Conservation (phyloP, 2,329 filamentous ascomycete genomes). For the Ophiostoma fasciatum region DNA sequence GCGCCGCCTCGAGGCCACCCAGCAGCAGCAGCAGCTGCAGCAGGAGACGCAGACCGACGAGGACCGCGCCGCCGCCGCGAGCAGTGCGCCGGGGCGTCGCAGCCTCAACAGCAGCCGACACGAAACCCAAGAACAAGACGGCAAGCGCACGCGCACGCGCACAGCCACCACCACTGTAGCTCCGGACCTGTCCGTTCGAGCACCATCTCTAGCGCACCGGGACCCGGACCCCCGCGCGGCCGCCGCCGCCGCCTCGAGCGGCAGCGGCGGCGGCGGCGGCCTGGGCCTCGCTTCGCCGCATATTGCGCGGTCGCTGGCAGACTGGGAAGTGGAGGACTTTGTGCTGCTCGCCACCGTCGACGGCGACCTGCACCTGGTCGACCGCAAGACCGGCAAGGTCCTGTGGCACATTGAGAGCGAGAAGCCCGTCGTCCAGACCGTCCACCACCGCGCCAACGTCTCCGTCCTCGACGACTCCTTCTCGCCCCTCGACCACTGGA, state of each 20-base stretch:
- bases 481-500: conserved; percentile 62
- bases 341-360: conserved; percentile 99
- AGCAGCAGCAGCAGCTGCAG: not conserved
- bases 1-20: conserved; percentile 13
- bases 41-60: conserved; percentile 1
- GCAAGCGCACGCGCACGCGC: not conserved
- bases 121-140: conserved; percentile 22
- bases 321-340: conserved; percentile 99
- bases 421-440: conserved; percentile 80
- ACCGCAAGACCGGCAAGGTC: conserved; percentile 70
- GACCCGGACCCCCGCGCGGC: conserved; percentile 49
- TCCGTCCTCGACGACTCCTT: conserved; percentile 45
- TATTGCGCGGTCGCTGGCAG: conserved; percentile 90
- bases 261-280: conserved; percentile 32
- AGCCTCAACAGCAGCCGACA: conserved; percentile 11
- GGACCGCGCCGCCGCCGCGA: conserved; percentile 12
- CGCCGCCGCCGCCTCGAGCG: no score
- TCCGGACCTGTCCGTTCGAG: conserved; percentile 91
- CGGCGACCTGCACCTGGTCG: conserved; percentile 83
- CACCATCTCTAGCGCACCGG: conserved; percentile 59
- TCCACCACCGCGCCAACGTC: conserved; percentile 58
- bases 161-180: conserved; percentile 63
- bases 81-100: conserved; percentile 9
- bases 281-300: conserved; percentile 67
- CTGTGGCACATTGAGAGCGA: conserved; percentile 78